Evolutionary conservation across 2,329 filamentous ascomycete species (phyloP).

Genomic region (Exophiala mesophila): DNA sequence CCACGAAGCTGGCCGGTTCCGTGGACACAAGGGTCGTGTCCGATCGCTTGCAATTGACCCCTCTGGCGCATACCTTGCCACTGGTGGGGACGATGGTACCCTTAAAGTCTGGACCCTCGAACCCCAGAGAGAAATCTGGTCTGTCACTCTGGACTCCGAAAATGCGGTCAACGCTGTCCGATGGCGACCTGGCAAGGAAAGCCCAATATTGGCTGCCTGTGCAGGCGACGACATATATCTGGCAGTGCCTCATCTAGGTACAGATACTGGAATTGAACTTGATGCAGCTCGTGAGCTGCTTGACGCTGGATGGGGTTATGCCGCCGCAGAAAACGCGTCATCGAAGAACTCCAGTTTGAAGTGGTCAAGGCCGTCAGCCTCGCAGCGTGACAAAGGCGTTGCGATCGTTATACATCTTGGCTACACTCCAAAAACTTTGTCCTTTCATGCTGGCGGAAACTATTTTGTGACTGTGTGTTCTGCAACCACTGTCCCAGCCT

Average conservation of each 20-base stretch:
- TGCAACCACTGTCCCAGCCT: constrained; percentile 43
- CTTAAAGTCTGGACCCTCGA: constrained; percentile 84
- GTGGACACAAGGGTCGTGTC: constrained; percentile 83
- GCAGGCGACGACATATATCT: constrained; percentile 82
- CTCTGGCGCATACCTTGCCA: constrained; percentile 77
- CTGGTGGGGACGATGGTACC: constrained; percentile 89
- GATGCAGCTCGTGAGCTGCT: constrained; percentile 69
- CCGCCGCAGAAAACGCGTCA: constrained; percentile 49
- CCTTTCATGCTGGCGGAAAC: constrained; percentile 90
- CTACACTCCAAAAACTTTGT: constrained; percentile 76
- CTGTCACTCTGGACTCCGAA: constrained; percentile 64
- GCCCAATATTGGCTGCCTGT: constrained; percentile 75
- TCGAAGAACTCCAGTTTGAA: constrained; percentile 60
- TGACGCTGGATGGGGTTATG: constrained; percentile 89
- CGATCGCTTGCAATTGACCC: constrained; percentile 81
- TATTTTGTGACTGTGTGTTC: constrained; percentile 91
- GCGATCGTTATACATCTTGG: constrained; percentile 75
- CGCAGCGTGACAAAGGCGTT: constrained; percentile 69
- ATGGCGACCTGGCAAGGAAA: constrained; percentile 82
- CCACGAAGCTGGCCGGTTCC: constrained; percentile 78
- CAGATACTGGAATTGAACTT: constrained; percentile 33
- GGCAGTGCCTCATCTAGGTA: constrained; percentile 62
- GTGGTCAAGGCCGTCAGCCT: constrained; percentile 73
- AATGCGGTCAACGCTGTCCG: constrained; percentile 79
- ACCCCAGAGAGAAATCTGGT: constrained; percentile 85